Base-by-base conservation (phyloP, 495 filamentous ascomycete genomes). In the Trichocladium uniseriatum region DNA sequence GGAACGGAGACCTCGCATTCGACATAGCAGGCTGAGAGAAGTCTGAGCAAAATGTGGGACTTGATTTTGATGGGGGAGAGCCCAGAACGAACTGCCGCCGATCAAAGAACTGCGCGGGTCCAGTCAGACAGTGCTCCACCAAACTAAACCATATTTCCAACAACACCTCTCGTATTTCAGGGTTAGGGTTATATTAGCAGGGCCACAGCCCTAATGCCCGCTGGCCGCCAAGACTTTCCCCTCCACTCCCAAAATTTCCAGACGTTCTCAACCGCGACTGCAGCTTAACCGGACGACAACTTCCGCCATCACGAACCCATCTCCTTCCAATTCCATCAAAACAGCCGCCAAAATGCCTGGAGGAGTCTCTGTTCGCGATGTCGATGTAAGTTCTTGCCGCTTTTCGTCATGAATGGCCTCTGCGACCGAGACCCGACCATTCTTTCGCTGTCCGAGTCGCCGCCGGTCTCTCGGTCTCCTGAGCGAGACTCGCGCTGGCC, bases 351-450 rank as follows among this genome's bases (percentile, higher is more conserved):
- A 75, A 66, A 91, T 91, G 86, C 77, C 83, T 73, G 86, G 72
- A 64, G 71, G 86, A 75, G 80, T 87, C 71, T 82, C 77, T 64
- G 86, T 91, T 73, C 87, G 86, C 71, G 86, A 91, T 79, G 86
- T 91, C 69, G 86, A 90, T 78, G 87, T 89, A 81, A 76, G 84
- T 81, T 65, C 50, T 53, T 47, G 54, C 58, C 59, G 49, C 32
- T 57, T 51, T 54, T 36, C 57, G 55, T 55, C 60, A 49, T 55
- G 42, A 49, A 38, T 27, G 31, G 40, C 52, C 52, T 60, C 52
- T 45, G 53, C 47, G 51, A 60, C 57, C 62, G 38, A 40, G 27
- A 53, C 54, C 55, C 57, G 57, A 58, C 51, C 37, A 40, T 51
- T 62, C 60, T 54, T 53, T 56, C 49, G 58, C 56, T 55, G 56